Evolutionary conservation across 768 basidiomycete species (phyloP), one percentile per base, ranked within the genome.

Genomic region (Boletus rubroflammeus): DNA sequence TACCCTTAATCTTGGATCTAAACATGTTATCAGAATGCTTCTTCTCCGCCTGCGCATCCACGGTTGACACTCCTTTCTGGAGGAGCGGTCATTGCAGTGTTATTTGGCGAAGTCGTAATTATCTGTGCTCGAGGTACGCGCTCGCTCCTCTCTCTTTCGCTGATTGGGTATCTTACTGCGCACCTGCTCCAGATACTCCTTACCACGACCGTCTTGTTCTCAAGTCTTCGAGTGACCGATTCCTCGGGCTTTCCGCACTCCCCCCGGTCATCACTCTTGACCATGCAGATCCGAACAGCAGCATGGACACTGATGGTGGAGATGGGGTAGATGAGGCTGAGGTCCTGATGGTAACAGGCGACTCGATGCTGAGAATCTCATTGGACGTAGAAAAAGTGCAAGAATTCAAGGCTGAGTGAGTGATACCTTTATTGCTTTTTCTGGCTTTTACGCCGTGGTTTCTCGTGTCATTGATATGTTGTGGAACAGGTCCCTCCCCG

Each of bases 101-200:
- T 90, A 60, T 91, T 89, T 57, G 88, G 88, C 28, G 88, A 91
- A 67, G 82, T 87, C 2, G 81, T 90, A 19, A 84, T 85, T 5
- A 74, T 91, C 11, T 86, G 84, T 66, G 80, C 87, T 46, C 76
- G 81, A 72, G 81, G 89, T 88, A 51, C 14, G 65, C 45, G 14
- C 6, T 42, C 8, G 36, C 3, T 48, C 31, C 38, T 34, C 35
- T 21, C 25, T 6, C 6, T 28, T 29, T 39, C n/a, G 3, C 7
- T n/a, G 15, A 11, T 47, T 3, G 11, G 9, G 17, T 23, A 15
- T 53, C 34, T 55, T n/a, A 61, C 36, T 6, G 48, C 2, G 8
- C 17, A 3, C 39, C 25, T 15, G 28, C 13, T 42, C 26, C 53
- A 91, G 89, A 83, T 55, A 85, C 83, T 5, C 80, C 83, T 51